These are phyloP conservation scores for Groenewaldozyma salmanticensis DNA, from an alignment of 805 yeast genomes.

Conservation along the genomic window DNA sequence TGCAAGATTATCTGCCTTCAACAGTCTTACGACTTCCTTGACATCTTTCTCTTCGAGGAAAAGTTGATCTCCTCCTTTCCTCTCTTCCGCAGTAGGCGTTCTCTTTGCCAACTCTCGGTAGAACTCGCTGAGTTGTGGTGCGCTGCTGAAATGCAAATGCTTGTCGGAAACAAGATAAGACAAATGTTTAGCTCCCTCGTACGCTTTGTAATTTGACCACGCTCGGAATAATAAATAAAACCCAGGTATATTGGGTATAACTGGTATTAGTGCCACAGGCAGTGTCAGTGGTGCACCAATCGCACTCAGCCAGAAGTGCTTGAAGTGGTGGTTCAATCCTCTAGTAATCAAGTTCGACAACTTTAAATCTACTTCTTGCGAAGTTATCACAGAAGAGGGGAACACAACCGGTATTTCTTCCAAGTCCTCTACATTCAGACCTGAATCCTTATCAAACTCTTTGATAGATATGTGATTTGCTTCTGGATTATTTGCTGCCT, in stretches of 20 bases:
- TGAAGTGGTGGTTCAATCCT: conserved; percentile 45
- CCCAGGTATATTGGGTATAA: conserved; percentile 90
- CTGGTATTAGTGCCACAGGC: conserved; percentile 73
- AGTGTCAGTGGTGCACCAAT: conserved; percentile 64
- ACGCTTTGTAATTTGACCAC: conserved; percentile 77
- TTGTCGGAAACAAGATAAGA: conserved; percentile 40
- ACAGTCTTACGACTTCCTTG: conserved; percentile 34
- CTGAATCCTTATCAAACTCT: conserved; percentile 13
- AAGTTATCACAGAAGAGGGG: conserved; percentile 34
- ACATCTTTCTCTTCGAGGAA: conserved; percentile 39
- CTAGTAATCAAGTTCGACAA: conserved; percentile 33
- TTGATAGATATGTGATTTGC: conserved; percentile 13
- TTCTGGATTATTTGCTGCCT: conserved; percentile 10
- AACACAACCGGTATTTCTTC: conserved; percentile 34
- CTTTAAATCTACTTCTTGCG: conserved; percentile 28
- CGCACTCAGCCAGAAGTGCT: conserved; percentile 43
- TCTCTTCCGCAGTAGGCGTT: background rate
- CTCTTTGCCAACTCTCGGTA: background rate
- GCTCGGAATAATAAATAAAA: conserved; percentile 72
- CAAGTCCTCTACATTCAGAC: conserved; percentile 15
- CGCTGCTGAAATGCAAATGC: conserved; percentile 26
- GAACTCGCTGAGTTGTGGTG: conserved; percentile 12
- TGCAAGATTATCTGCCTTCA: conserved; percentile 28
- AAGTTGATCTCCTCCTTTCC: conserved; percentile 25
- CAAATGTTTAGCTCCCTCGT: conserved; percentile 63